Evolutionary conservation across 495 filamentous ascomycete species (phyloP).

Genomic region (Lophiotrema nucula): DNA sequence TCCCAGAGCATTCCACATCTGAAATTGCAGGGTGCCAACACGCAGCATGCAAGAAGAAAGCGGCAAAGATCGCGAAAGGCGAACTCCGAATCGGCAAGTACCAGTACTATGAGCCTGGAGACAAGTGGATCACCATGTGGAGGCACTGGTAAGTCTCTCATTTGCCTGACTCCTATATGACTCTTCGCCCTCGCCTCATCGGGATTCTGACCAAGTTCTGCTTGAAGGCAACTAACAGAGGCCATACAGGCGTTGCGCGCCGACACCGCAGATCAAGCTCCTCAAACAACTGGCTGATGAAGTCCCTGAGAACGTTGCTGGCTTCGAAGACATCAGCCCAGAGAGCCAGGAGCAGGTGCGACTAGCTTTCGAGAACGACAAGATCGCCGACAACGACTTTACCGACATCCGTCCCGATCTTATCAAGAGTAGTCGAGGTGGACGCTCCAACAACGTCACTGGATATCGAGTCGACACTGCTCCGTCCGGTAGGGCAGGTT

Average conservation of each 20-base stretch:
- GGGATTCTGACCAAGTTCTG: neutral
- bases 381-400: conserved; percentile 6
- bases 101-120: neutral
- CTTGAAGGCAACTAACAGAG: neutral
- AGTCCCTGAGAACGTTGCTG: conserved; percentile 1
- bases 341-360: conserved; percentile 18
- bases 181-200: neutral
- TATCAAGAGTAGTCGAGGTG: neutral
- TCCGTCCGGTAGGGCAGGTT: neutral
- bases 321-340: neutral
- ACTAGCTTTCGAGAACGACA: conserved; percentile 9
- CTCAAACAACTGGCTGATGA: conserved; percentile 3
- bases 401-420: conserved; percentile 17
- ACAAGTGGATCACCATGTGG: conserved; percentile 5
- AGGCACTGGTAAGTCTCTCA: conserved; percentile 13
- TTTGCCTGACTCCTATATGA: neutral
- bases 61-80: conserved; percentile 16
- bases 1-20: conserved; percentile 12
- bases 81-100: conserved; percentile 14
- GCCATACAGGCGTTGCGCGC: conserved; percentile 11
- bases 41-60: conserved; percentile 5
- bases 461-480: conserved; percentile 9
- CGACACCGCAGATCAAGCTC: conserved; percentile 1
- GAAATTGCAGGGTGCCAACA: conserved; percentile 13
- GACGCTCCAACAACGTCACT: neutral